Percentiles rank a stretch among this genome's conserved stretches.
Evolutionary conservation across 2,329 filamentous ascomycete genomes (phyloP).

Genomic region (Ilyonectria destructans): DNA sequence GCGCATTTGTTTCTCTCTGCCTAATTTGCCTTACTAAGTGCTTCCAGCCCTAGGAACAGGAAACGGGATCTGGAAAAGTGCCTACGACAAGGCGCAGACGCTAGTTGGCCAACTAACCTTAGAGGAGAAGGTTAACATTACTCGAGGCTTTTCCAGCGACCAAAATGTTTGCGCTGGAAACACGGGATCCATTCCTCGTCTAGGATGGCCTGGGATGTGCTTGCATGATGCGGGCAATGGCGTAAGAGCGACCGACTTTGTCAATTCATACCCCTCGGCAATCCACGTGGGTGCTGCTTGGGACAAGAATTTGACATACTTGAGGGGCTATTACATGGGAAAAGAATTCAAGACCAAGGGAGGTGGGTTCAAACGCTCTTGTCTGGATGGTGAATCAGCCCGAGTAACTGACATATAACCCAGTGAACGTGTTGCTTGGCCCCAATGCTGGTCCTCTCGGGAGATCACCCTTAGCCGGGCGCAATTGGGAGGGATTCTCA

Average conservation of each 20-base stretch:
- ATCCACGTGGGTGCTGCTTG: slow-evolving; percentile 67
- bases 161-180: slow-evolving; percentile 62
- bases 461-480: slow-evolving; percentile 78
- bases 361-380: slow-evolving; percentile 60
- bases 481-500: slow-evolving; percentile 85
- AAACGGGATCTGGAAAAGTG: slow-evolving; percentile 63
- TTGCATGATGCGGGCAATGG: slow-evolving; percentile 67
- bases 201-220: slow-evolving; percentile 65
- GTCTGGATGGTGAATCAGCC: rapidly evolving
- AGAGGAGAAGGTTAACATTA: slow-evolving; percentile 74
- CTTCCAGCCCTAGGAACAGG: slow-evolving; percentile 34
- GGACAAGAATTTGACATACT: slow-evolving; percentile 69
- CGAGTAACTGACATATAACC: background rate
- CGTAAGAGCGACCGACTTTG: slow-evolving; percentile 63
- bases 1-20: slow-evolving; percentile 20
- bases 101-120: slow-evolving; percentile 76
- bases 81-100: background rate
- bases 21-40: background rate
- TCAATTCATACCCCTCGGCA: slow-evolving; percentile 65
- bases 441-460: slow-evolving; percentile 81
- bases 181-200: slow-evolving; percentile 62
- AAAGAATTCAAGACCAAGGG: slow-evolving; percentile 72
- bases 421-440: slow-evolving; percentile 78
- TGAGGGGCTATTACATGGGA: slow-evolving; percentile 68
- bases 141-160: slow-evolving; percentile 66